Conservation (phyloP, 306 rosid genomes). For the peach (Prunus persica) region DNA sequence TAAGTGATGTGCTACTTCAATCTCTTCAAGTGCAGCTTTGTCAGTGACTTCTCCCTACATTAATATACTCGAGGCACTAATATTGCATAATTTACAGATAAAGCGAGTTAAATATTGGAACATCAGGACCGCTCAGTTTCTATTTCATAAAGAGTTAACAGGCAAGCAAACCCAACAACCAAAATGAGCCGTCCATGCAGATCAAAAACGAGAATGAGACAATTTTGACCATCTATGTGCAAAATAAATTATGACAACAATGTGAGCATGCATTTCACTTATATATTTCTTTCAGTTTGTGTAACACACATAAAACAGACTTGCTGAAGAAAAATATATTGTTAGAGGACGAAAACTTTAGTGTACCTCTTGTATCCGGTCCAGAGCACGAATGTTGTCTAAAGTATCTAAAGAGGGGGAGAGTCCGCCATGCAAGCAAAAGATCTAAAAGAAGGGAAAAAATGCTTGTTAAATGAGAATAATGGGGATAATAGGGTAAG, state of each 20-base stretch:
- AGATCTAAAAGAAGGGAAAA: constrained; percentile 42
- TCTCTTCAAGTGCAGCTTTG: background rate
- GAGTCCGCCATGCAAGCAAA: constrained; percentile 98
- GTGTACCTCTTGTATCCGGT: constrained; percentile 90
- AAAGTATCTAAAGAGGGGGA: constrained; percentile 93
- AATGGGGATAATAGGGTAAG: background rate
- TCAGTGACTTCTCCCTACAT: background rate
- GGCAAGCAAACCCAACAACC: background rate
- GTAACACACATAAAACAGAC: background rate
- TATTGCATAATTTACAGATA: background rate
- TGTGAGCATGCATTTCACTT: background rate
- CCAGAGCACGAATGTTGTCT: constrained; percentile 86
- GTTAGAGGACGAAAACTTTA: constrained; percentile 8
- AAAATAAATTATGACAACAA: background rate
- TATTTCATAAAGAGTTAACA: background rate
- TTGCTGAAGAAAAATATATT: background rate
- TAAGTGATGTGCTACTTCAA: background rate
- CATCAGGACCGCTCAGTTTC: background rate
- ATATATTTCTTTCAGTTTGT: background rate
- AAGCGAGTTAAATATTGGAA: background rate
- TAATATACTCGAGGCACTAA: background rate
- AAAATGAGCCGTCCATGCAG: background rate
- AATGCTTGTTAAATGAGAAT: constrained; percentile 3
- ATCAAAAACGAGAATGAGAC: background rate
- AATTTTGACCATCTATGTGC: background rate